These are phyloP conservation scores for Suillus subalutaceus DNA, from an alignment of 768 basidiomycete genomes.

Conservation along the genomic window DNA sequence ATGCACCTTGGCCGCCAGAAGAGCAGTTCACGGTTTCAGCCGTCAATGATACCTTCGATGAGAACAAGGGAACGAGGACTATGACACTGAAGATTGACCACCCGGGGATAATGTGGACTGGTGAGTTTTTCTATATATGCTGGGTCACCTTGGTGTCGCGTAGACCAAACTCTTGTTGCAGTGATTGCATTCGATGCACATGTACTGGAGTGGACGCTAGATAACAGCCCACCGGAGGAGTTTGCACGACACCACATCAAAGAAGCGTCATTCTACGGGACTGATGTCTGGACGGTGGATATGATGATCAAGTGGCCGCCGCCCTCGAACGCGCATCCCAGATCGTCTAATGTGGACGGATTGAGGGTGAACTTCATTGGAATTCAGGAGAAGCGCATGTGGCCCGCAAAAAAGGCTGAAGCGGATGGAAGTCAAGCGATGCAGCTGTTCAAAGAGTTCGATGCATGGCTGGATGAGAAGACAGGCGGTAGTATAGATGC, in stretches of 20 bases:
- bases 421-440: conserved; percentile 61
- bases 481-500: conserved; percentile 70
- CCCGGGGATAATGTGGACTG: conserved; percentile 87
- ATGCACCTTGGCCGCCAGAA: conserved; percentile 49
- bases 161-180: conserved; percentile 21
- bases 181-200: conserved; percentile 92
- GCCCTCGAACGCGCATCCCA: conserved; percentile 10
- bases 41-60: conserved; percentile 57
- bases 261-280: conserved; percentile 85
- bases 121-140: conserved; percentile 37
- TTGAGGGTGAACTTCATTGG: conserved; percentile 78
- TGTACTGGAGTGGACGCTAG: conserved; percentile 83
- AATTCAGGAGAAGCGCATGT: conserved; percentile 82
- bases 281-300: conserved; percentile 71
- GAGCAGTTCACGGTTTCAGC: conserved; percentile 57
- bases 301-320: conserved; percentile 63
- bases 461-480: conserved; percentile 70
- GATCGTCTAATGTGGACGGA: conserved; percentile 24
- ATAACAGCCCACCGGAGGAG: conserved; percentile 76
- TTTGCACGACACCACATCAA: conserved; percentile 86
- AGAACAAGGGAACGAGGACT: conserved; percentile 62
- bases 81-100: conserved; percentile 73
- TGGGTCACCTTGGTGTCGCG: neutral
- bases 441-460: conserved; percentile 72
- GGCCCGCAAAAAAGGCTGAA: conserved; percentile 68